These are phyloP conservation scores for Fusarium euwallaceae DNA, from an alignment of 2,329 filamentous ascomycete species.

Conservation along the genomic window DNA sequence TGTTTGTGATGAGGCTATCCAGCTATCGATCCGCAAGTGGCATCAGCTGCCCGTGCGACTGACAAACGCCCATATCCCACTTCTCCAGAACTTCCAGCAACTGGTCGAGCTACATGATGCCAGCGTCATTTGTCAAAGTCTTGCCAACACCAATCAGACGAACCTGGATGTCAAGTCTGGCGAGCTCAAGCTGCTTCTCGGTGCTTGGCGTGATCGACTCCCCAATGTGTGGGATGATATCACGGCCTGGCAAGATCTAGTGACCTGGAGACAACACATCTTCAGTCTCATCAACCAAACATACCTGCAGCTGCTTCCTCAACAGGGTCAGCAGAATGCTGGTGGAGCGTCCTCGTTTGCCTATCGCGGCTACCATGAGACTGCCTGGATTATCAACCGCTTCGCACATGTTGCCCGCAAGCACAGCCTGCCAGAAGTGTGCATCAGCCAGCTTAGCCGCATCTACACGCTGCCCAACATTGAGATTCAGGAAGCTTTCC, in stretches of 20 bases:
- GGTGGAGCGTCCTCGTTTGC: slow-evolving; percentile 90
- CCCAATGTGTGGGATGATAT: slow-evolving; percentile 99
- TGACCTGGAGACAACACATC: slow-evolving; percentile 99
- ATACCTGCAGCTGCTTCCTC: slow-evolving; percentile 87
- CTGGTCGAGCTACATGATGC: slow-evolving; percentile 97
- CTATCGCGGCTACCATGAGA: slow-evolving; percentile 97
- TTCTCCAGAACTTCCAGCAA: slow-evolving; percentile 98
- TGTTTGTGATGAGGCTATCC: slow-evolving; percentile 95
- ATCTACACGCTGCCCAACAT: slow-evolving; percentile 99
- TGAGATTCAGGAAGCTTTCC: slow-evolving; percentile 98
- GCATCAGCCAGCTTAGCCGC: slow-evolving; percentile 94
- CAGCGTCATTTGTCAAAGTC: slow-evolving; percentile 93
- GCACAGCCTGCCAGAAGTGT: slow-evolving; percentile 96
- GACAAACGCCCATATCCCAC: slow-evolving; percentile 93
- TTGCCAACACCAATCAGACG: slow-evolving; percentile 83
- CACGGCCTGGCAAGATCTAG: slow-evolving; percentile 97
- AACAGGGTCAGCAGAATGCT: slow-evolving; percentile 79
- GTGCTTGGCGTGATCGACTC: slow-evolving; percentile 93
- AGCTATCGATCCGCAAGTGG: slow-evolving; percentile 98
- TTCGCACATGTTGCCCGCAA: slow-evolving; percentile 98
- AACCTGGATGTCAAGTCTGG: slow-evolving; percentile 96
- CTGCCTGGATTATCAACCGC: slow-evolving; percentile 99
- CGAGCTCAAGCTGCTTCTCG: slow-evolving; percentile 92
- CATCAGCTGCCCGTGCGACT: slow-evolving; percentile 95
- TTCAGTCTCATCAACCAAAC: slow-evolving; percentile 97